Evolutionary conservation across 2,329 filamentous ascomycete species (phyloP).

Genomic region (Alternaria dauci): DNA sequence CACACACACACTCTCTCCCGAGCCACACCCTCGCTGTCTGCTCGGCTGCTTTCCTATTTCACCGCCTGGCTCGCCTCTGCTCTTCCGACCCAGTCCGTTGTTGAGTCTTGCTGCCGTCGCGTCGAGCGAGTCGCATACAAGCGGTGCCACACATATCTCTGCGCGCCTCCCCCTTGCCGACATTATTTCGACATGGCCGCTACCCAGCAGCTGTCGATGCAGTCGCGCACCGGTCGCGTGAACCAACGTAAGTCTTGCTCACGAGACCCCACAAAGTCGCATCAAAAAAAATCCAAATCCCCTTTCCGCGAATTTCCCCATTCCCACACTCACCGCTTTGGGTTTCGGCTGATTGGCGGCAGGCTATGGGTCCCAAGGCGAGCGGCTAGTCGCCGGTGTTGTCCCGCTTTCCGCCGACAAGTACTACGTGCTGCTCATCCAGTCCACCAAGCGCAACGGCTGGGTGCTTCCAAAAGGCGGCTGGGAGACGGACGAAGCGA

Average conservation of each 20-base stretch:
- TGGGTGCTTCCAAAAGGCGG: conserved; percentile 99
- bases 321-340: conserved; percentile 9
- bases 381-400: conserved; percentile 92
- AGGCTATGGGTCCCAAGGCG: conserved; percentile 93
- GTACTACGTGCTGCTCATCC: conserved; percentile 88
- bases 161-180: too few relatives aligned
- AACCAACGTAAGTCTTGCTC: conserved; percentile 76
- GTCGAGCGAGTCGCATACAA: conserved; percentile 25
- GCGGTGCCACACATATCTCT: conserved; percentile 8
- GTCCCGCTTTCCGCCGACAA: conserved; percentile 89
- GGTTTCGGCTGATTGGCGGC: conserved; percentile 30
- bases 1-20: conserved; percentile 1
- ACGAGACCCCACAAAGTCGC: conserved; percentile 22
- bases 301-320: conserved; percentile 15
- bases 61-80: conserved; percentile 33
- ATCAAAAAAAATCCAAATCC: conserved; percentile 9
- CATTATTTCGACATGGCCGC: conserved; percentile 52
- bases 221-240: conserved; percentile 77
- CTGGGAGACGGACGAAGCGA: conserved; percentile 94
- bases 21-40: conserved; percentile 25
- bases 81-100: conserved; percentile 25
- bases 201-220: conserved; percentile 56
- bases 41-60: conserved; percentile 38
- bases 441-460: conserved; percentile 86
- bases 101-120: conserved; percentile 12